These are phyloP conservation scores for Russula griseocarnosa DNA, from an alignment of 768 basidiomycete species.

Conservation along the genomic window DNA sequence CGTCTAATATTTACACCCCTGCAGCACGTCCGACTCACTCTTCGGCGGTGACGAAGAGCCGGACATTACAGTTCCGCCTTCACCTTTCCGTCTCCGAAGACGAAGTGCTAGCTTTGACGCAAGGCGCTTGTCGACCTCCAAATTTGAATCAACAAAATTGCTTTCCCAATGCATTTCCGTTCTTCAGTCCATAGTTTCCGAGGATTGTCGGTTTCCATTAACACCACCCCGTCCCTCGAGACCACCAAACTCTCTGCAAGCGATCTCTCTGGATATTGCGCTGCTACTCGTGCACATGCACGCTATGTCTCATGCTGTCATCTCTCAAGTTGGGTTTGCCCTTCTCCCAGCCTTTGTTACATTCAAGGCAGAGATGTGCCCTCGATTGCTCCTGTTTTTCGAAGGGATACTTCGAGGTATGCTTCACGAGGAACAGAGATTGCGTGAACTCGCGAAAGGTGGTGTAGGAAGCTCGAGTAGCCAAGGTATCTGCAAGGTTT, in stretches of 20 bases:
- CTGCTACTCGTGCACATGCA: constrained; percentile 58
- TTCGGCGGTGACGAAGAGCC: constrained; percentile 9
- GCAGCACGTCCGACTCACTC: constrained; percentile 4
- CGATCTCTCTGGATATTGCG: constrained; percentile 65
- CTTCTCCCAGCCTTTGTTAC: constrained; percentile 72
- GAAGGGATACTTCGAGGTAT: constrained; percentile 56
- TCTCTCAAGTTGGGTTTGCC: constrained; percentile 60
- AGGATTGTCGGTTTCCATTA: constrained; percentile 69
- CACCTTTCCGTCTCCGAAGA: constrained; percentile 46
- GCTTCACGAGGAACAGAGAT: constrained; percentile 44
- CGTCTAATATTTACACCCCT: neutral
- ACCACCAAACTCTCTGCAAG: constrained; percentile 76
- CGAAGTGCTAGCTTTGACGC: constrained; percentile 39
- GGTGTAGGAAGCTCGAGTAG: neutral
- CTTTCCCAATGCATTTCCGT: constrained; percentile 56
- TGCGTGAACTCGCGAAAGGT: constrained; percentile 27
- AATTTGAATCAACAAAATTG: constrained; percentile 46
- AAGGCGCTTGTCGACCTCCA: constrained; percentile 49
- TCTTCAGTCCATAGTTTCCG: constrained; percentile 58
- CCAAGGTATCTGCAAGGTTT: constrained; percentile 11
- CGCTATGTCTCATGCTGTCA: constrained; percentile 46
- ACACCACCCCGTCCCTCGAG: constrained; percentile 54
- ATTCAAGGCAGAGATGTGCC: constrained; percentile 59
- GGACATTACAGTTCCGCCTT: constrained; percentile 26
- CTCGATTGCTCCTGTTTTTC: constrained; percentile 63